These are phyloP conservation scores for Fusarium sulawesiense DNA, from an alignment of 2,329 filamentous ascomycete species.

Conservation along the genomic window DNA sequence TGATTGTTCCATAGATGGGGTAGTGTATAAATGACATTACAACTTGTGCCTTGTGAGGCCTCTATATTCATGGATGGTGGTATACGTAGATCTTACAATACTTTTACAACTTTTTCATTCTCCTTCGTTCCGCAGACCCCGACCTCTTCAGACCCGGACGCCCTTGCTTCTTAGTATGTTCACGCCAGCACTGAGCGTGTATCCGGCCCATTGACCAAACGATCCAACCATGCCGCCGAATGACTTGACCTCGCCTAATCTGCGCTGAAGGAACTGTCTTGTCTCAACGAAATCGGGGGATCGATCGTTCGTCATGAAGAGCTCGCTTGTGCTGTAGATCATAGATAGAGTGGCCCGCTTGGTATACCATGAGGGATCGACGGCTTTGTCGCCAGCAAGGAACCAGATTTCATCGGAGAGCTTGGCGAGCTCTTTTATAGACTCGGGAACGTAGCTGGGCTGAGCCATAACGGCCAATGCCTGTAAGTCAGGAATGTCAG, in stretches of 20 bases:
- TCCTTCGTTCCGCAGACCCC: background rate
- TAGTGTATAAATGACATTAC: constrained; percentile 21
- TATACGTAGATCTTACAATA: constrained; percentile 44
- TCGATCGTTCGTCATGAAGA: constrained; percentile 93
- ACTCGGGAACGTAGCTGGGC: constrained; percentile 78
- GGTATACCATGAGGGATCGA: constrained; percentile 89
- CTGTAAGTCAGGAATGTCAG: constrained; percentile 56
- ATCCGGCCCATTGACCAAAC: constrained; percentile 82
- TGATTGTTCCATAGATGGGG: constrained; percentile 14
- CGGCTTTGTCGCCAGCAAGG: constrained; percentile 81
- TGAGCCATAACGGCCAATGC: constrained; percentile 92
- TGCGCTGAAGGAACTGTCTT: constrained; percentile 79
- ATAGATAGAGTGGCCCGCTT: constrained; percentile 68
- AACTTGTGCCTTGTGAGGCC: constrained; percentile 18
- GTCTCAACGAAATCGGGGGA: constrained; percentile 81
- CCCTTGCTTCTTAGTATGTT: constrained; percentile 92
- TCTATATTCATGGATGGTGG: constrained; percentile 33
- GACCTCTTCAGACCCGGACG: constrained; percentile 72
- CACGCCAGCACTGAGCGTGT: constrained; percentile 79
- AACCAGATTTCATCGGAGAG: constrained; percentile 95
- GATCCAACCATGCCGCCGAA: constrained; percentile 72
- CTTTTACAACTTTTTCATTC: constrained; percentile 36
- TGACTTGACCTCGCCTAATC: constrained; percentile 75
- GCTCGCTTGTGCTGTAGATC: constrained; percentile 78
- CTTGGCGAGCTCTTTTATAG: constrained; percentile 80